Conservation (phyloP, 768 basidiomycete genomes). For the Lepiota subincarnata region DNA sequence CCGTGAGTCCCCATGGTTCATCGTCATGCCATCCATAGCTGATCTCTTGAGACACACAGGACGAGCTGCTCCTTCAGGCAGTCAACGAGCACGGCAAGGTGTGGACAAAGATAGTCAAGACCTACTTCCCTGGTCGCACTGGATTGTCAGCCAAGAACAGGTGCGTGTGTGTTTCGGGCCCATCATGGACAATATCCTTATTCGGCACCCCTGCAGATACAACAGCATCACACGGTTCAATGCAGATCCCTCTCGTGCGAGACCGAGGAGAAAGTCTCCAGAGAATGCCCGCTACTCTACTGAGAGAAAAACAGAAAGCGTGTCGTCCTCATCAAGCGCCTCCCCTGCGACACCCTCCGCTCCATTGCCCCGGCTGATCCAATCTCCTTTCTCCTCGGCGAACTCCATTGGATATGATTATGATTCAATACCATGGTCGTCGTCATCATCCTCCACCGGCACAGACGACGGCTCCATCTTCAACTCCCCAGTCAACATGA, state of each 20-base stretch:
- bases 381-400: constrained; percentile 10
- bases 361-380: constrained; percentile 15
- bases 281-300: constrained; percentile 27
- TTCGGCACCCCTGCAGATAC: constrained; percentile 30
- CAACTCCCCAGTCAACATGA: constrained; percentile 16
- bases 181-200: constrained; percentile 4
- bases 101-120: constrained; percentile 61
- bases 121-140: constrained; percentile 56
- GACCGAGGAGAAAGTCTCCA: constrained; percentile 34
- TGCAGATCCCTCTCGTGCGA: constrained; percentile 32
- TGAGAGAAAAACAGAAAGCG: constrained; percentile 32
- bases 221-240: constrained; percentile 50
- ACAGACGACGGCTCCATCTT: constrained; percentile 26
- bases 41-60: constrained; percentile 28
- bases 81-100: constrained; percentile 54
- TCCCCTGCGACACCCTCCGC: constrained; percentile 35
- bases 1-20: constrained; percentile 28
- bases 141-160: constrained; percentile 59
- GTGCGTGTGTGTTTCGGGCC: constrained; percentile 23
- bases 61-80: constrained; percentile 49
- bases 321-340: constrained; percentile 38
- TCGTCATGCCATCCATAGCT: constrained; percentile 6
- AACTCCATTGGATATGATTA: constrained; percentile 19
- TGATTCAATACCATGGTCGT: constrained; percentile 23
- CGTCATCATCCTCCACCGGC: constrained; percentile 28